Evolutionary conservation across 768 basidiomycete species (phyloP).

Genomic region (Auriculariales sp.): DNA sequence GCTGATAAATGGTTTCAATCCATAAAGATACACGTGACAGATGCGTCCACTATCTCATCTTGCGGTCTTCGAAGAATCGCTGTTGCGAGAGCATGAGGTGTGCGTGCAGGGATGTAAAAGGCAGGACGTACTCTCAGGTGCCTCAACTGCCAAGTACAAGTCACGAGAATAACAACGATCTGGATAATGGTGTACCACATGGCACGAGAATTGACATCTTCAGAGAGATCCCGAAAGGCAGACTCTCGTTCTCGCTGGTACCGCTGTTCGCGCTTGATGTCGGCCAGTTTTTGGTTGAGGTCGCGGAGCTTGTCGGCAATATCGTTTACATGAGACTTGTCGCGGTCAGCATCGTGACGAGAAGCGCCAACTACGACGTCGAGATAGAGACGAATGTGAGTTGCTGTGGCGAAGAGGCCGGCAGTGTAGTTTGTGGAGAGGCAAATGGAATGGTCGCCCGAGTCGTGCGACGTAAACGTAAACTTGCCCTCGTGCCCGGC

Average conservation of each 20-base stretch:
- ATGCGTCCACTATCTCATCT: constrained; percentile 37
- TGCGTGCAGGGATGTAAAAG: not conserved
- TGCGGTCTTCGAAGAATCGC: constrained; percentile 82
- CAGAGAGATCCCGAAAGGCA: constrained; percentile 78
- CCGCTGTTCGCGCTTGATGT: constrained; percentile 88
- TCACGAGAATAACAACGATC: constrained; percentile 67
- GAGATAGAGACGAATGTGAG: constrained; percentile 88
- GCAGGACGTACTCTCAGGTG: constrained; percentile 64
- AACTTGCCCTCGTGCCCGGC: constrained; percentile 85
- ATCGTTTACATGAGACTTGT: constrained; percentile 72
- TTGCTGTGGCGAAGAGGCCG: constrained; percentile 61
- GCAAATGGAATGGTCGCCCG: constrained; percentile 96
- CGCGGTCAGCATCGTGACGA: constrained; percentile 75
- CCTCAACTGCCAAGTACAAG: constrained; percentile 86
- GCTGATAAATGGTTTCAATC: too few relatives aligned
- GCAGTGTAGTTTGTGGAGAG: constrained; percentile 80
- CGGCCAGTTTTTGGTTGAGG: constrained; percentile 84
- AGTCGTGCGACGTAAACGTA: constrained; percentile 94
- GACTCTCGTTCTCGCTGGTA: constrained; percentile 94
- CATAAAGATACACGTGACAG: constrained; percentile 4
- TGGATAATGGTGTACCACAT: constrained; percentile 91
- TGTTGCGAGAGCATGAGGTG: constrained; percentile 15
- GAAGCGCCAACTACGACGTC: constrained; percentile 86
- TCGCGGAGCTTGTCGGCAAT: constrained; percentile 77
- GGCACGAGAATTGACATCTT: constrained; percentile 78